phyloP scores from a whole-genome alignment of 1,284 basidiomycete genomes.

The Malassezia pachydermatis region DNA sequence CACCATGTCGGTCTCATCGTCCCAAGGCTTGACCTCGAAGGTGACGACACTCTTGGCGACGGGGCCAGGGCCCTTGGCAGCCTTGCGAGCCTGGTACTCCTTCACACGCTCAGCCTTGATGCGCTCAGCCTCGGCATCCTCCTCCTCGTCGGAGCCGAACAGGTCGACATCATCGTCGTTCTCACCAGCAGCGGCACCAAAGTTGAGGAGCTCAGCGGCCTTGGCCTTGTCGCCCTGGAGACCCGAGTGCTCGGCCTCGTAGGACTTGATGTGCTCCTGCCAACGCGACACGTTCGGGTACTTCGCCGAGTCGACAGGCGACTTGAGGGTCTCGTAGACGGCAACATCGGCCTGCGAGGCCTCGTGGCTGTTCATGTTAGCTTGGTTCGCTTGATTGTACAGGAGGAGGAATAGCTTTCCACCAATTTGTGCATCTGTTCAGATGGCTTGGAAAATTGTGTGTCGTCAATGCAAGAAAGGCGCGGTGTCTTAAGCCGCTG shows the following conservation, averaged over 20 bases:
- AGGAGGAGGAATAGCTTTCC: not conserved
- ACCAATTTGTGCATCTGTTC: conserved; percentile 17
- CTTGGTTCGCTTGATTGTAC: not conserved
- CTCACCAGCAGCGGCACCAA: conserved; percentile 53
- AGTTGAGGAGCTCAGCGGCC: conserved; percentile 33
- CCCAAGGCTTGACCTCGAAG: conserved; percentile 93
- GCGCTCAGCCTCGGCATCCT: conserved; percentile 81
- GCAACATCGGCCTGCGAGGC: conserved; percentile 93
- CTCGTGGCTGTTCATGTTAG: conserved; percentile 59
- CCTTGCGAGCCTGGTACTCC: conserved; percentile 87
- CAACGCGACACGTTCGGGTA: conserved; percentile 77
- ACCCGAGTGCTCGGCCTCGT: conserved; percentile 39
- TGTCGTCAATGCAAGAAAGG: conserved; percentile 46
- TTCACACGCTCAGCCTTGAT: conserved; percentile 92
- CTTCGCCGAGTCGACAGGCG: conserved; percentile 55
- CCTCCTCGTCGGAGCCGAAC: conserved; percentile 77
- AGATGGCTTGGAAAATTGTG: conserved; percentile 42
- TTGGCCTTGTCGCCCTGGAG: conserved; percentile 43
- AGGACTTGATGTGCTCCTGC: conserved; percentile 57
- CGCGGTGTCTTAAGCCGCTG: conserved; percentile 49
- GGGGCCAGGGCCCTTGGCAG: conserved; percentile 63
- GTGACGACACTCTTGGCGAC: conserved; percentile 73
- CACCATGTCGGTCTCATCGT: conserved; percentile 95
- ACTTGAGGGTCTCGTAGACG: conserved; percentile 69
- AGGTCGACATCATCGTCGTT: conserved; percentile 88